Evolutionary conservation across 1,284 basidiomycete species (phyloP), one percentile per base, ranked within the genome.

Genomic region (Austroboletus novae-zelandiae): DNA sequence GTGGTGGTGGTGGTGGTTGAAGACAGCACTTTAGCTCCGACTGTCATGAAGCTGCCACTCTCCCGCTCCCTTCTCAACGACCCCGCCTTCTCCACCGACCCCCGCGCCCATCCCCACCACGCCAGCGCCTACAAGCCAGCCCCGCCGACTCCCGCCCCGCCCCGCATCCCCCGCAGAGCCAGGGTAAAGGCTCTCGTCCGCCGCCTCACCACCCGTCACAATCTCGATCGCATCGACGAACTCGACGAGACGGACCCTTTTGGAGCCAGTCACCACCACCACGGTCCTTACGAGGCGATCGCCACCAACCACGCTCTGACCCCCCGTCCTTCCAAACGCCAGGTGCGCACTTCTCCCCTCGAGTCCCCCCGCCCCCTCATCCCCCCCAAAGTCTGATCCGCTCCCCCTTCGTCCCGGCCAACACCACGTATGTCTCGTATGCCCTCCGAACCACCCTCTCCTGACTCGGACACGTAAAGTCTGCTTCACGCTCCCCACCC

Each of bases 181-280:
- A 53, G 35, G 14, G 64, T 70, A 55, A 69, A 47, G 17, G 55
- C 64, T 5, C 40, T 70, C 25, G 52, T 70, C 36, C 65, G 56
- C 32, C 61, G 54, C 8, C 44, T 69, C 14, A 64, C 66, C 31
- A 65, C 59, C 40, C 66, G 54, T 51, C 71, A 59, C 58, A 75
- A 79, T 48, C 72, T 89, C 43, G 87, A 89, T 67, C 75, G 76
- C 27, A 84, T 89, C 53, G 86, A 89, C 59, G 84, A 88, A 64
- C 66, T 89, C 36, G 87, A 90, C 60, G 84, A 87, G 62, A 79
- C 79, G 13, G 84, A 81, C 61, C 84, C 85, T 4, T 73, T 81
- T 48, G 86, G 85, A 4, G 54, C 75, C 15, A 66, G 73, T 14
- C 70, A 84, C 55, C 86, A 89, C 61, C 83, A 88, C 56, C 72